A percentile compares a stretch with the other conserved stretches of the same genome.
Conservation (phyloP, 495 filamentous ascomycete genomes). For the Amphirosellinia nigrospora region DNA sequence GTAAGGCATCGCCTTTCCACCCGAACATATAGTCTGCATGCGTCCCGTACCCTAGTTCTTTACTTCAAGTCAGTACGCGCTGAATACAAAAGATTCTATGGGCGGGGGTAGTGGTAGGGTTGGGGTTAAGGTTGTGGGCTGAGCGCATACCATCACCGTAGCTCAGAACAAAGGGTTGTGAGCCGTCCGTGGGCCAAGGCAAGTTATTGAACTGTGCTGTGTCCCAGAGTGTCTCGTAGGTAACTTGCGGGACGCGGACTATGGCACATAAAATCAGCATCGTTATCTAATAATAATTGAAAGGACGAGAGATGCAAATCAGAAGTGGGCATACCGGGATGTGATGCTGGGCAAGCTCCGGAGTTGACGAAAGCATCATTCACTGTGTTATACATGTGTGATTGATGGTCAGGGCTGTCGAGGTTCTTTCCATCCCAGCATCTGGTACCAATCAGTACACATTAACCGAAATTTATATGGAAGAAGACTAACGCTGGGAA, state of each 20-base stretch:
- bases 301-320: neutral
- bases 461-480: neutral
- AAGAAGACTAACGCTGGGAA: conserved; percentile 52
- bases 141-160: conserved; percentile 51
- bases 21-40: conserved; percentile 57
- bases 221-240: conserved; percentile 61
- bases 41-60: conserved; percentile 45
- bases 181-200: conserved; percentile 51
- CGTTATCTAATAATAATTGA: neutral
- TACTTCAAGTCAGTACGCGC: too few relatives aligned
- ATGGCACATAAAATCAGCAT: neutral
- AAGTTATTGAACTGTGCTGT: conserved; percentile 53
- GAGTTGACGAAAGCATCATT: conserved; percentile 52
- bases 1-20: conserved; percentile 52
- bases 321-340: conserved; percentile 39
- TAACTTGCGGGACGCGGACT: conserved; percentile 54
- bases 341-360: conserved; percentile 56
- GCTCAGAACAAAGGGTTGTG: conserved; percentile 53
- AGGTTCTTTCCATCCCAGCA: conserved; percentile 67
- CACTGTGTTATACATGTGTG: conserved; percentile 59
- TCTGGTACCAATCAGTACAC: conserved; percentile 25
- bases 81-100: too few relatives aligned
- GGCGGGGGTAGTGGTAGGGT: too few relatives aligned
- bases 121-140: too few relatives aligned
- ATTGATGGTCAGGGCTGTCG: conserved; percentile 61